These are phyloP conservation scores for Dendrobium officinale DNA, from an alignment of 106 monocot species.

Conservation along the genomic window DNA sequence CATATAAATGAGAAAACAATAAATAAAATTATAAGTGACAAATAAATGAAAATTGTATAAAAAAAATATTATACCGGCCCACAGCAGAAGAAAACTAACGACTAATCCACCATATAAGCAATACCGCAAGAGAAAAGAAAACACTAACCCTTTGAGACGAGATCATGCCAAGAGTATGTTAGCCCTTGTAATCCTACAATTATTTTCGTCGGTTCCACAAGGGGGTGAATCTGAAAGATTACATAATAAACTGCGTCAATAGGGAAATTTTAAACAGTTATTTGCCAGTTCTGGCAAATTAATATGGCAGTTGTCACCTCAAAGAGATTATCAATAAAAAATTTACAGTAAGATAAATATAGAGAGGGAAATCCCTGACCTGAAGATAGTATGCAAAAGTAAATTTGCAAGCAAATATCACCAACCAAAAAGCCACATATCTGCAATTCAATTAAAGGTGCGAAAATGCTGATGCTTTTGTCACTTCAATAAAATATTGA, in stretches of 20 bases:
- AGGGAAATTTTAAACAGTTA: background rate
- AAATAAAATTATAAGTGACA: background rate
- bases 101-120: background rate
- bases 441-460: conserved; percentile 30
- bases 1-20: background rate
- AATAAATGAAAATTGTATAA: background rate
- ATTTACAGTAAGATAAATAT: background rate
- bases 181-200: conserved; percentile 54
- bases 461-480: background rate
- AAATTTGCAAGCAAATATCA: conserved; percentile 73
- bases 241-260: background rate
- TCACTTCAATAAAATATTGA: background rate
- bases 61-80: background rate
- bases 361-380: conserved; percentile 22
- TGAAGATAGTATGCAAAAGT: conserved; percentile 78
- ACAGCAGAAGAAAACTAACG: background rate
- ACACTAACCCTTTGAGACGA: conserved; percentile 74
- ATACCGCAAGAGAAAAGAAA: background rate
- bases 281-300: background rate
- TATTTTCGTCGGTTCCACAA: conserved; percentile 69
- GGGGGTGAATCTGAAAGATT: conserved; percentile 63
- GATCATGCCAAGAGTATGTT: conserved; percentile 90
- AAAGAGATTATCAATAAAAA: background rate
- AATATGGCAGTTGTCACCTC: background rate
- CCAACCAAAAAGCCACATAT: conserved; percentile 81